A percentile compares a stretch with the other conserved stretches of the same genome.
These are phyloP conservation scores for Mucuna pruriens DNA, from an alignment of 306 rosid species.

Conservation along the genomic window DNA sequence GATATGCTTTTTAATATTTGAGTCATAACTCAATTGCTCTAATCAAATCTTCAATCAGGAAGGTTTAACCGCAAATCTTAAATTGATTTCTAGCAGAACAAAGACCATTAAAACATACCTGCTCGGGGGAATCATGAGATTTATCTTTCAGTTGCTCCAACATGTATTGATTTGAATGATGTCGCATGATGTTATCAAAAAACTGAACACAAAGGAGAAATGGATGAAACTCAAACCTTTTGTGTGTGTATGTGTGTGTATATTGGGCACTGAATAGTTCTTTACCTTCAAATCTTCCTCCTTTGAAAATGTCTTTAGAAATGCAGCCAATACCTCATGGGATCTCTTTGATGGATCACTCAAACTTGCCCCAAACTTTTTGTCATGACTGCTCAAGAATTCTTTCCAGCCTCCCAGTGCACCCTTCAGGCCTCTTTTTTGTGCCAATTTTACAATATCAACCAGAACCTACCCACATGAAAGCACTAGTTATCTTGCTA, in stretches of 20 bases:
- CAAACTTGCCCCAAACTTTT: slow-evolving; percentile 63
- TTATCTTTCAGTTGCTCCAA: slow-evolving; percentile 47
- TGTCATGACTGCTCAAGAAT: slow-evolving; percentile 62
- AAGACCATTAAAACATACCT: slow-evolving; percentile 52
- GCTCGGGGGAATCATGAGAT: slow-evolving; percentile 62
- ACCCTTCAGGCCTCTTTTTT: slow-evolving; percentile 75
- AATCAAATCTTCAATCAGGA: not conserved
- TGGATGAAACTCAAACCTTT: not conserved
- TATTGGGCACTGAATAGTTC: not conserved
- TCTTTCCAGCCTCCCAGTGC: slow-evolving; percentile 79
- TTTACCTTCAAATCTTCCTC: slow-evolving; percentile 61
- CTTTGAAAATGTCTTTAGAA: slow-evolving; percentile 63
- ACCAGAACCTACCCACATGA: slow-evolving; percentile 60
- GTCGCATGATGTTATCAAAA: slow-evolving; percentile 58
- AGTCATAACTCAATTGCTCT: slow-evolving; percentile 13
- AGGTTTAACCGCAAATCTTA: not conserved
- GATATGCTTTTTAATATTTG: slow-evolving; percentile 1
- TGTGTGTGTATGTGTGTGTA: not conserved
- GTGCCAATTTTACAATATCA: slow-evolving; percentile 72
- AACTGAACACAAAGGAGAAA: slow-evolving; percentile 47
- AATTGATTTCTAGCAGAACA: not conserved
- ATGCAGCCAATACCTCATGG: slow-evolving; percentile 59
- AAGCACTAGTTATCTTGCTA: slow-evolving; percentile 9
- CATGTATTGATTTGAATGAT: slow-evolving; percentile 53
- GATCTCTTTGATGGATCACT: slow-evolving; percentile 82